phyloP scores from a whole-genome alignment of 805 yeast genomes.

The Suhomyces xylopsoci region DNA sequence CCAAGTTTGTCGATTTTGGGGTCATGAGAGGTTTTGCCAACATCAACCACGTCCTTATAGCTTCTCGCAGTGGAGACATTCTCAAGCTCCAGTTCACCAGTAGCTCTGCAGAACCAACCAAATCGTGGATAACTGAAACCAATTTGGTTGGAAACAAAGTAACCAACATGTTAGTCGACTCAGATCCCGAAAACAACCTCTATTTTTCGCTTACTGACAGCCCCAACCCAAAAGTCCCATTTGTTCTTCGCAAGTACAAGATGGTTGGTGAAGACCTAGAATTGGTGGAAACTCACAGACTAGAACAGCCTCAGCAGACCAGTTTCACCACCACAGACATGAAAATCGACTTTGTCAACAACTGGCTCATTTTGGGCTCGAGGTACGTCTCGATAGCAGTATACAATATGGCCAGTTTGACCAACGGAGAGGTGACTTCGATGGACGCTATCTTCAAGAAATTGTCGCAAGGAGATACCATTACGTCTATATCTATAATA shows the following conservation, averaged over 20 bases:
- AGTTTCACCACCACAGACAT: slow-evolving; percentile 59
- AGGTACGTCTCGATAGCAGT: slow-evolving; percentile 65
- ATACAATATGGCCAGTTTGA: slow-evolving; percentile 38
- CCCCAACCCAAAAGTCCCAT: slow-evolving; percentile 61
- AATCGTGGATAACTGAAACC: slow-evolving; percentile 21
- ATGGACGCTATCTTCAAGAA: slow-evolving; percentile 37
- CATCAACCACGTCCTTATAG: slow-evolving; percentile 25
- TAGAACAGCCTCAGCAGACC: slow-evolving; percentile 42
- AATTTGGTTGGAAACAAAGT: slow-evolving; percentile 39
- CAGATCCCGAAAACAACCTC: slow-evolving; percentile 13
- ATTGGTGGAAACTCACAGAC: slow-evolving; percentile 22
- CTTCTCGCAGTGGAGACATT: slow-evolving; percentile 39
- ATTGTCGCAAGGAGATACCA: slow-evolving; percentile 63
- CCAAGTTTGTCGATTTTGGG: slow-evolving; percentile 37
- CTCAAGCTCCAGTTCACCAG: slow-evolving; percentile 37
- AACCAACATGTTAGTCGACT: slow-evolving; percentile 43
- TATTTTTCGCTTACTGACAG: slow-evolving; percentile 54
- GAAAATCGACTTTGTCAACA: slow-evolving; percentile 34
- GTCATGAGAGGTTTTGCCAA: slow-evolving; percentile 40
- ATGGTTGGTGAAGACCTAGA: slow-evolving; percentile 15
- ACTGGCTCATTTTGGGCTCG: slow-evolving; percentile 62
- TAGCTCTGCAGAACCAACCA: slow-evolving; percentile 9
- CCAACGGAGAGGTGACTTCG: slow-evolving; percentile 11
- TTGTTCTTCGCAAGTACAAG: slow-evolving; percentile 41
- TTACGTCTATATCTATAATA: slow-evolving; percentile 50